Conservation (phyloP, 2,329 filamentous ascomycete genomes). For the Colletotrichum camelliae region DNA sequence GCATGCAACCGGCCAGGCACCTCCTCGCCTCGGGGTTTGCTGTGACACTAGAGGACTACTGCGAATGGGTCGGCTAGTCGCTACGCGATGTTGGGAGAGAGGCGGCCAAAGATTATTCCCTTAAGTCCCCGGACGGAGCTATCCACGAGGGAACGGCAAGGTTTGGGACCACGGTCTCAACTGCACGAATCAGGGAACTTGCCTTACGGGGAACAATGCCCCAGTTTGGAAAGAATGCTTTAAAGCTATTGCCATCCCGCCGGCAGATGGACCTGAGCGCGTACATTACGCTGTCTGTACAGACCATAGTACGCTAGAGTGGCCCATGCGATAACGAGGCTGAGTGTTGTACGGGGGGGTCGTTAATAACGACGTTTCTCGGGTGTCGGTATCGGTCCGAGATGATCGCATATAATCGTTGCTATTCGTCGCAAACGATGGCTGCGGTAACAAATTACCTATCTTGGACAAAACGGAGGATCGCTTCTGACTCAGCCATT, state of each 20-base stretch:
- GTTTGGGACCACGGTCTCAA: background rate
- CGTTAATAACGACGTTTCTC: background rate
- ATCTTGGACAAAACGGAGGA: background rate
- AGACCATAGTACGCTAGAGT: background rate
- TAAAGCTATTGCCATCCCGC: background rate
- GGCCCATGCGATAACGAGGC: background rate
- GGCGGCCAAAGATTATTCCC: background rate
- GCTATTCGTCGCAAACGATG: background rate
- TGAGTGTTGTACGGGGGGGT: background rate
- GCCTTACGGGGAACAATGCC: background rate
- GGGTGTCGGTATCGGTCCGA: background rate
- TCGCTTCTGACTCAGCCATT: background rate
- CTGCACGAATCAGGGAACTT: constrained; percentile 7
- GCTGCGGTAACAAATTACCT: background rate
- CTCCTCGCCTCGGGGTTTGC: background rate
- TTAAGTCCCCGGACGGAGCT: background rate
- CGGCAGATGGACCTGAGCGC: background rate
- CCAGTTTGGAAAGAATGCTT: background rate
- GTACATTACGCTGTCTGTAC: background rate
- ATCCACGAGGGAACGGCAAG: background rate
- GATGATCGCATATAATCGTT: background rate
- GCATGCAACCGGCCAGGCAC: background rate
- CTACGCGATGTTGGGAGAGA: background rate
- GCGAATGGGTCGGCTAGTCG: background rate
- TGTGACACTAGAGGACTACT: background rate